Evolutionary conservation across 176 grass and related monocot species (phyloP), one percentile per base, ranked within the genome.

Genomic region (Aegilops umbellulata): DNA sequence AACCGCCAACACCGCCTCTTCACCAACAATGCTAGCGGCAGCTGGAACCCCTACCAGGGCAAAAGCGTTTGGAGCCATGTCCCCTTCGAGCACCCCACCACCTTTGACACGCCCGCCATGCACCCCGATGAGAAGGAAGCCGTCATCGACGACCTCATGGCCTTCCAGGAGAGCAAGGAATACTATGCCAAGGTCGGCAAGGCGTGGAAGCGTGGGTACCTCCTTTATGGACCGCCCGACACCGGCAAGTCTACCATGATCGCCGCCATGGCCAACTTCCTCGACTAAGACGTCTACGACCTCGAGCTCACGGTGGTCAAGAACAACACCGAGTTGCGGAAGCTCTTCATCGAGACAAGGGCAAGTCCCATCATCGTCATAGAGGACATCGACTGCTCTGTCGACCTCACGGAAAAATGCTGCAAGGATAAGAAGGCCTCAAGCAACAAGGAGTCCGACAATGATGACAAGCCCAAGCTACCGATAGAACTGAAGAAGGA

Each of bases 341-440:
- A 89, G 84, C 91, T 95, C 46, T 95, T 93, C 83, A 93, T 91
- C 26, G 84, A 95, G 58, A 95, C 91, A 0, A 89, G 0, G 83
- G 91, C 29, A 93, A 93, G 55, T 95, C 93, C 93, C 3, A 90
- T 95, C 15, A 86, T 92, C 60, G 93, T 95, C 26, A 86, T 92
- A 49, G 90, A 90, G 82, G 93, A 92, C 84, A 90, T 95, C 5
- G 90, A 95, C 57, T 95, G 90, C 88, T 92, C 93, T 2, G 25
- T 91, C 9, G 92, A 94, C 51, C 83, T 95, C 63, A 95, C 86
- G 8, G 86, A 69, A 5, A 92, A 92, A 34, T 58, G 93, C 6
- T 8, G 2, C 22, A 23, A 60, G 57, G 20, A 60, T 8, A 60
- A 60, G 57, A 60, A 60, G 57, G 22, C 57, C 51, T 19, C 51